Conservation (phyloP, 331 rosid genomes). For the Ulmus americana region DNA sequence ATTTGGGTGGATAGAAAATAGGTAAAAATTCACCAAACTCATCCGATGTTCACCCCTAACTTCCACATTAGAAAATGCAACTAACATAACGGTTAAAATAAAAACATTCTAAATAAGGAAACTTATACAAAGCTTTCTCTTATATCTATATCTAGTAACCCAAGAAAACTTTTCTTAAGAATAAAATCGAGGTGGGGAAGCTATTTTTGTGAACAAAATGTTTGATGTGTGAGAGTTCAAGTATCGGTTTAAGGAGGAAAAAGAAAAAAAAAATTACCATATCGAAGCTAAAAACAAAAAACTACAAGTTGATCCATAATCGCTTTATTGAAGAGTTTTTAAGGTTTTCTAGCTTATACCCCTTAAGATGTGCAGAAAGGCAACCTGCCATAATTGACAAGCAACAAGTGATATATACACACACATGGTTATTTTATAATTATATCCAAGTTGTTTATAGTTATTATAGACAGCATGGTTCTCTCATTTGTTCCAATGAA, state of each 20-base stretch:
- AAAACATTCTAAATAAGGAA: too few species aligned
- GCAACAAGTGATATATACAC: neutral
- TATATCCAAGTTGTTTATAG: neutral
- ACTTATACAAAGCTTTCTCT: too few species aligned
- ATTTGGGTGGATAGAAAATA: too few species aligned
- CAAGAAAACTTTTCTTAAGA: neutral
- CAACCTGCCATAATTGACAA: conserved; percentile 6
- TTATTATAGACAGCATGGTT: neutral
- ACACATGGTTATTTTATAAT: neutral
- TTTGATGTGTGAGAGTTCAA: conserved; percentile 1
- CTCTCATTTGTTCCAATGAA: neutral
- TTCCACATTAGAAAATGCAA: too few species aligned
- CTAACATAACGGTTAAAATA: too few species aligned
- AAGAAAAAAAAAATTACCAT: conserved; percentile 15
- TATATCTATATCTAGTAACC: neutral
- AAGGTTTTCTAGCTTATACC: neutral
- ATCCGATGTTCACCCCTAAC: too few species aligned
- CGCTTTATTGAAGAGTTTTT: neutral
- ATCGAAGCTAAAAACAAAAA: too few species aligned
- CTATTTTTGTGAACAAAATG: neutral
- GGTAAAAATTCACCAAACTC: too few species aligned
- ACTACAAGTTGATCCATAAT: conserved; percentile 6
- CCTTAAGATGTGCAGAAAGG: conserved; percentile 1
- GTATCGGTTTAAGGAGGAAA: neutral
- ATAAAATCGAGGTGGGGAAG: neutral